Conservation (phyloP, 108 stramenopile genomes). For the Stephanodiscus triporus region DNA sequence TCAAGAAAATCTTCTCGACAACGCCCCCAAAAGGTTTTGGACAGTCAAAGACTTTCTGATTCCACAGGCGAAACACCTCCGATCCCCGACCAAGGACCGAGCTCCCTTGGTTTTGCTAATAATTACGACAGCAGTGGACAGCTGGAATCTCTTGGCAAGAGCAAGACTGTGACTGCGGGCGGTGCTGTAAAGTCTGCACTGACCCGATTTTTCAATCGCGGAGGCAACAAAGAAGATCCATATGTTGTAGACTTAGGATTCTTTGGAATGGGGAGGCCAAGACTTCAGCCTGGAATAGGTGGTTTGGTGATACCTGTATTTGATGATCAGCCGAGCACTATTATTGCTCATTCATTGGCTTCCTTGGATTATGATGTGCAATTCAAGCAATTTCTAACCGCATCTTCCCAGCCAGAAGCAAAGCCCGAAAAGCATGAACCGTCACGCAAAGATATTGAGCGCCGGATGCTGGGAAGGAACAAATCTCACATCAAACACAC, state of each 20-base stretch:
- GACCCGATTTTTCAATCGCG: slow-evolving; percentile 86
- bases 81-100: slow-evolving; percentile 25
- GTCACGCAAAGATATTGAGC: slow-evolving; percentile 72
- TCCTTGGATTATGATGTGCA: slow-evolving; percentile 84
- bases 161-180: slow-evolving; percentile 72
- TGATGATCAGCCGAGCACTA: slow-evolving; percentile 92
- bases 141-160: slow-evolving; percentile 42
- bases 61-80: slow-evolving; percentile 8
- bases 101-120: slow-evolving; percentile 21
- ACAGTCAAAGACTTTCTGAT: slow-evolving; percentile 32
- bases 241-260: slow-evolving; percentile 89
- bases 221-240: slow-evolving; percentile 82
- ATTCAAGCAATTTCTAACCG: slow-evolving; percentile 61
- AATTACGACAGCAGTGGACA: slow-evolving; percentile 31
- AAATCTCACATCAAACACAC: slow-evolving; percentile 93
- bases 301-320: slow-evolving; percentile 92
- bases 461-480: slow-evolving; percentile 79
- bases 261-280: slow-evolving; percentile 86
- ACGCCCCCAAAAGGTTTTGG: slow-evolving; percentile 43
- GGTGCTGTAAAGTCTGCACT: slow-evolving; percentile 91
- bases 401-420: slow-evolving; percentile 31
- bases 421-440: slow-evolving; percentile 35
- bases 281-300: slow-evolving; percentile 87
- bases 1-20: slow-evolving; percentile 26
- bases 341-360: slow-evolving; percentile 92